Percentiles rank a stretch among this genome's conserved stretches.
phyloP scores from a whole-genome alignment of 805 yeast species.

The Yarrowia phangngaensis region DNA sequence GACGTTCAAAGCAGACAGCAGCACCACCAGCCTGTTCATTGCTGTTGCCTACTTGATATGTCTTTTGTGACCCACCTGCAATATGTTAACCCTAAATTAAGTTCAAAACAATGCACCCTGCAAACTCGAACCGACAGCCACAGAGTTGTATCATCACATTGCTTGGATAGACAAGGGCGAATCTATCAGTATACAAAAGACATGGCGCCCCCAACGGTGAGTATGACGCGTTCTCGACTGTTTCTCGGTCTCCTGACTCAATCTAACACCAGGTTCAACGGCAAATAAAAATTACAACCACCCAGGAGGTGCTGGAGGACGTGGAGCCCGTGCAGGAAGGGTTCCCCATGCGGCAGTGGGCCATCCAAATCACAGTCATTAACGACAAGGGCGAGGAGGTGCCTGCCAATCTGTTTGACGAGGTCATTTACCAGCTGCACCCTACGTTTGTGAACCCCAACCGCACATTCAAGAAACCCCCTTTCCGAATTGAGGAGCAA shows the following conservation, averaged over 20 bases:
- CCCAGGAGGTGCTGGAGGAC: slow-evolving; percentile 75
- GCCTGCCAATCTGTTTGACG: slow-evolving; percentile 85
- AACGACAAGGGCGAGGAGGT: slow-evolving; percentile 77
- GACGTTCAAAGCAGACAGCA: slow-evolving; percentile 12
- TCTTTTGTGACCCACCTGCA: not conserved
- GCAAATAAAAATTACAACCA: slow-evolving; percentile 81
- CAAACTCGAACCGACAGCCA: slow-evolving; percentile 11
- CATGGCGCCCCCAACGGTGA: slow-evolving; percentile 26
- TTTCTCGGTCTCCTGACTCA: not conserved
- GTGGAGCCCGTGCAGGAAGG: slow-evolving; percentile 82
- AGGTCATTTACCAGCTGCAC: slow-evolving; percentile 88
- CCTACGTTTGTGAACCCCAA: slow-evolving; percentile 92
- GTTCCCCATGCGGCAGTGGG: slow-evolving; percentile 94
- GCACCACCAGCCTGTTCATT: slow-evolving; percentile 25
- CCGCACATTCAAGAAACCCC: slow-evolving; percentile 73
- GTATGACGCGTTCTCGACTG: not conserved
- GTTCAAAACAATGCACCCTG: slow-evolving; percentile 2
- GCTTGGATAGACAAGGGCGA: too few relatives aligned
- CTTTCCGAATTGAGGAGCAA: slow-evolving; percentile 82
- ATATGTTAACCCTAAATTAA: not conserved
- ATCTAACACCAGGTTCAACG: slow-evolving; percentile 55
- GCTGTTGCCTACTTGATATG: slow-evolving; percentile 15
- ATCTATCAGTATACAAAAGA: too few relatives aligned
- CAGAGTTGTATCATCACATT: slow-evolving; percentile 11
- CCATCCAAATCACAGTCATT: slow-evolving; percentile 67